phyloP scores from a whole-genome alignment of 2,329 filamentous ascomycete species.

The Paraconiothyrium brasiliense region DNA sequence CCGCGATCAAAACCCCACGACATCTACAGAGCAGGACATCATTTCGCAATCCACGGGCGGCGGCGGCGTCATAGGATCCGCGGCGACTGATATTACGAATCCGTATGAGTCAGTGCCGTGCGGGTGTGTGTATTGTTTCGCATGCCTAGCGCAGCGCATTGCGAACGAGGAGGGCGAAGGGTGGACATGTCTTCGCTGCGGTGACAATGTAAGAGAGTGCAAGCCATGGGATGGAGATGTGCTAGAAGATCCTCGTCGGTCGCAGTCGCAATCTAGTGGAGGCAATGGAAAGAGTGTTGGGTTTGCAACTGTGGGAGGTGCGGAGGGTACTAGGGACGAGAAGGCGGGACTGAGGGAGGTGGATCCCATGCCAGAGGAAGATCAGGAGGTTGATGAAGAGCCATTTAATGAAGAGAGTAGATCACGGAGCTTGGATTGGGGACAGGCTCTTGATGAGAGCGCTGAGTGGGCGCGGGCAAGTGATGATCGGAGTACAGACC shows the following conservation, averaged over 20 bases:
- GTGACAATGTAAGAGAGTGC: slow-evolving; percentile 83
- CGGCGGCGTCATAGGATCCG: slow-evolving; percentile 84
- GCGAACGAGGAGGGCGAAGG: slow-evolving; percentile 95
- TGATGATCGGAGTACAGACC: slow-evolving; percentile 33
- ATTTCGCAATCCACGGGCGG: slow-evolving; percentile 69
- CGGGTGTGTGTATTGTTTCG: slow-evolving; percentile 93
- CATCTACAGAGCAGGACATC: slow-evolving; percentile 73
- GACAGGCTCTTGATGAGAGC: slow-evolving; percentile 43
- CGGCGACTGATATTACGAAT: slow-evolving; percentile 93
- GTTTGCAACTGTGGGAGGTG: slow-evolving; percentile 38
- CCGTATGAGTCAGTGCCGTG: slow-evolving; percentile 92
- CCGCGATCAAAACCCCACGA: slow-evolving; percentile 83
- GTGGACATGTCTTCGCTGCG: slow-evolving; percentile 90
- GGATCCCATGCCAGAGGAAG: slow-evolving; percentile 45
- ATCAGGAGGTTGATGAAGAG: slow-evolving; percentile 21
- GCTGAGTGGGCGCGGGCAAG: slow-evolving; percentile 50
- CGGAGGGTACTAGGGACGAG: slow-evolving; percentile 22
- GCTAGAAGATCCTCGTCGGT: slow-evolving; percentile 60
- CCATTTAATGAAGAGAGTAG: slow-evolving; percentile 18
- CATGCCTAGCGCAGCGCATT: slow-evolving; percentile 88
- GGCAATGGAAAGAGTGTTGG: slow-evolving; percentile 35
- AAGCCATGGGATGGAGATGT: slow-evolving; percentile 93
- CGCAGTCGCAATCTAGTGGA: slow-evolving; percentile 27
- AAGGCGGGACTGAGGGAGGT: slow-evolving; percentile 34
- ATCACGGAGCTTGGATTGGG: slow-evolving; percentile 39